Evolutionary conservation across 2,329 filamentous ascomycete genomes (phyloP).

Genomic region (Penicillium aurantiogriseum): DNA sequence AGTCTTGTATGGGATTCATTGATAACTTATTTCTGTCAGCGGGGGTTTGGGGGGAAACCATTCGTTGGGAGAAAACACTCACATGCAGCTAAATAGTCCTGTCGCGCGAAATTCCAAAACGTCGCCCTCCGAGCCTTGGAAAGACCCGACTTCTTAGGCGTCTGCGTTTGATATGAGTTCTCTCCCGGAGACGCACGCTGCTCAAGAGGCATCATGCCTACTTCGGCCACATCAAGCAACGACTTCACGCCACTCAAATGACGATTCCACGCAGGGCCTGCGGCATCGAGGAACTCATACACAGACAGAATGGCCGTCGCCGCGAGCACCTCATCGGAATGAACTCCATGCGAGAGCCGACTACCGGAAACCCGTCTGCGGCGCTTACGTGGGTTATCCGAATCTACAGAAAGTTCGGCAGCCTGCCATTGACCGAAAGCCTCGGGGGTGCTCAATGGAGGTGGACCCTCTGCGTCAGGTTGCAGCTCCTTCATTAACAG

Average conservation of each 20-base stretch:
- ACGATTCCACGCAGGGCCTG: slow-evolving; percentile 60
- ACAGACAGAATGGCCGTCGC: slow-evolving; percentile 66
- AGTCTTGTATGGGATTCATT: slow-evolving; percentile 61
- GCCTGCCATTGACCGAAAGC: slow-evolving; percentile 40
- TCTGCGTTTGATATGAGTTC: slow-evolving; percentile 26
- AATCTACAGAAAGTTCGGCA: slow-evolving; percentile 32
- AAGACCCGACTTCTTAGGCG: slow-evolving; percentile 40
- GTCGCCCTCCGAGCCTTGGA: slow-evolving; percentile 59
- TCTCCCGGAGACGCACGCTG: slow-evolving; percentile 45
- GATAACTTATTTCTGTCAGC: slow-evolving; percentile 40
- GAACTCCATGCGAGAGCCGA: slow-evolving; percentile 38
- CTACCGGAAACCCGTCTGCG: slow-evolving; percentile 46
- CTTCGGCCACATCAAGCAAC: slow-evolving; percentile 52
- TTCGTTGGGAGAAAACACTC: slow-evolving; percentile 28
- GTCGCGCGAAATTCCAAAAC: slow-evolving; percentile 67
- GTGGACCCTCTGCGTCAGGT: slow-evolving; percentile 36
- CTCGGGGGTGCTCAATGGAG: slow-evolving; percentile 35
- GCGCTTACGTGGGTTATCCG: slow-evolving; percentile 46
- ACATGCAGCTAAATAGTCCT: slow-evolving; percentile 64
- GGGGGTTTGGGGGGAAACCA: background rate
- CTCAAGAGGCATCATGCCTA: slow-evolving; percentile 42
- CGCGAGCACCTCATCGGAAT: slow-evolving; percentile 60
- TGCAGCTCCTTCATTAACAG: slow-evolving; percentile 50
- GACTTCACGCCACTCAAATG: slow-evolving; percentile 66
- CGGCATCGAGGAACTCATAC: slow-evolving; percentile 67